Percentiles rank a stretch among this genome's conserved stretches.
Conservation (phyloP, 2,329 filamentous ascomycete species). For the Fusarium austroafricanum region DNA sequence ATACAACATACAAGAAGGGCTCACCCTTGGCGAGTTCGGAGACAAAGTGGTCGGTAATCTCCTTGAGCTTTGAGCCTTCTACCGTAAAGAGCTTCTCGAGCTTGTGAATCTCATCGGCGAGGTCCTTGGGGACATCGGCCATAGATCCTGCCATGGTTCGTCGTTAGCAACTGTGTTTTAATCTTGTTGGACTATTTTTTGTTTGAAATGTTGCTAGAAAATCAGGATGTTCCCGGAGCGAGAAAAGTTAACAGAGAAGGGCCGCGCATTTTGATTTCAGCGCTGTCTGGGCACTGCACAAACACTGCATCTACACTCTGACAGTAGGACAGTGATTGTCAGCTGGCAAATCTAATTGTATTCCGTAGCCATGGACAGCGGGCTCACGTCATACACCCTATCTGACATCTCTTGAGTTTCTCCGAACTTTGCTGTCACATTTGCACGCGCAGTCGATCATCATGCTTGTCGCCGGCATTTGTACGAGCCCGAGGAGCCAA, state of each 20-base stretch:
- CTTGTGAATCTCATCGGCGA: slow-evolving; percentile 81
- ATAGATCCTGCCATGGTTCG: slow-evolving; percentile 75
- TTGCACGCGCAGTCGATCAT: slow-evolving; percentile 20
- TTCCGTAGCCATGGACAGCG: neutral
- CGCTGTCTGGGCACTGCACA: slow-evolving; percentile 11
- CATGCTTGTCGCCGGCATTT: neutral
- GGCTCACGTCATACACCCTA: slow-evolving; percentile 5
- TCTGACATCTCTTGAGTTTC: slow-evolving; percentile 15
- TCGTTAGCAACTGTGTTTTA: slow-evolving; percentile 26
- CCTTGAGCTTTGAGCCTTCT: slow-evolving; percentile 81
- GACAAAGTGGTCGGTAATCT: slow-evolving; percentile 90
- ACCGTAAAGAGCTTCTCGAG: slow-evolving; percentile 89
- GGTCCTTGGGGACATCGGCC: slow-evolving; percentile 88
- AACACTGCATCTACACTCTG: slow-evolving; percentile 7
- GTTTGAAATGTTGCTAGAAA: neutral
- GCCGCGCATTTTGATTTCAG: slow-evolving; percentile 8
- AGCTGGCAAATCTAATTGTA: slow-evolving; percentile 11
- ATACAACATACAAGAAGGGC: neutral
- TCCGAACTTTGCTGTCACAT: slow-evolving; percentile 20
- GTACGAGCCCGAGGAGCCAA: neutral
- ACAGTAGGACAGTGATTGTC: slow-evolving; percentile 28
- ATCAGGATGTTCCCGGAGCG: neutral
- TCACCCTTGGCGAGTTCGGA: slow-evolving; percentile 86
- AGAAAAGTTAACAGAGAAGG: slow-evolving; percentile 5
- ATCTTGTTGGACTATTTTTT: neutral